Base-by-base conservation (phyloP, 768 basidiomycete genomes). In the Boletellus sp. region DNA sequence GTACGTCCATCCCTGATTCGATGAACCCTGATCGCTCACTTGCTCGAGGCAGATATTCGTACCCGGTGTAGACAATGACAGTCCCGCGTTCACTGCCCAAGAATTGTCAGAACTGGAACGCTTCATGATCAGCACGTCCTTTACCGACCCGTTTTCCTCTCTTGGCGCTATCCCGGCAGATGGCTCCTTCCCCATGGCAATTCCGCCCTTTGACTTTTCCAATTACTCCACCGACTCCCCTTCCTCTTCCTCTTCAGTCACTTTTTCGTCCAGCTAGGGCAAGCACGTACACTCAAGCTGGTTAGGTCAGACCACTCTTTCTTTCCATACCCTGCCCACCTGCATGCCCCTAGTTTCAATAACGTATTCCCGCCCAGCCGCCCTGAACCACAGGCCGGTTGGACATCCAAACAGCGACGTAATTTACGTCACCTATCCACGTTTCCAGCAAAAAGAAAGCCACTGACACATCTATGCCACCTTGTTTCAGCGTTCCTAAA, bases 121-220 rank as follows among this genome's bases (percentile, higher is more conserved):
- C 42, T 24, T 63, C 16, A 54, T 46, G 10, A 39, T 57, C 7
- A 57, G 36, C 13, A 47, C 61, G 23, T 50, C 48, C 7, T 67
- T 67, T 39, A 63, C 49, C 3, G 55, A 66, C 54, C 65, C 65
- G 0, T 66, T 65, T 53, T 53, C 47, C 31, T 37, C 35, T 7
- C 11, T 51, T 9, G n/a, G 38, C 31, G 17, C 37, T 15, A 1
- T 46, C 8, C 34, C 47, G 6, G 19, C 36, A 22, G 47, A 42
- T 33, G 46, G 19, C 17, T 38, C 38, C 2, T 51, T 53, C 13
- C 17, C 49, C 16, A 42, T 32, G 19, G n/a, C 45, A 6, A 48
- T 64, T n/a, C 48, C 63, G 1, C 64, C 65, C 0, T 53, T 65
- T 23, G 61, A 64, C 41, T 50, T 26, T 34, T 48, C 47, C 1